Evolutionary conservation across 2,329 filamentous ascomycete genomes (phyloP).

Genomic region (Hypoxylon sp.): DNA sequence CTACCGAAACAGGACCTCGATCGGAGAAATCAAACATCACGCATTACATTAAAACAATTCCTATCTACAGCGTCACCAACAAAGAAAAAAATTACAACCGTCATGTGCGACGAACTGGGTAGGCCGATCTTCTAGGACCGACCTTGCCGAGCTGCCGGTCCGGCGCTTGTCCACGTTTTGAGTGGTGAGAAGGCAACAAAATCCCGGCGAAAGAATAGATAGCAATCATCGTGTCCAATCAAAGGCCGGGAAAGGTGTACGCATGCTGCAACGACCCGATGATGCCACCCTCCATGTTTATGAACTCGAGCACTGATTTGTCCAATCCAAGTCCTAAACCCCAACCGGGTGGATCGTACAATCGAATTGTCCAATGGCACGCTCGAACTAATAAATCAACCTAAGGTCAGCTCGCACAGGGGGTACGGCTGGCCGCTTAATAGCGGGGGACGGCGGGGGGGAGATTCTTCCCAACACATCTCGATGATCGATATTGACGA

Average conservation of each 20-base stretch:
- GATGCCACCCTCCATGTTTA: slow-evolving; percentile 11
- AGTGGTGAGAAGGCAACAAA: slow-evolving; percentile 9
- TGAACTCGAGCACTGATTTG: slow-evolving; percentile 21
- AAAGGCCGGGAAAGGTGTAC: no score
- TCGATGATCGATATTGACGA: no score
- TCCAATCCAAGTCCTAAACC: background rate
- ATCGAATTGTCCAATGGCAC: slow-evolving; percentile 6
- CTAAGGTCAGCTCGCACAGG: no score
- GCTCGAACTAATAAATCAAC: background rate
- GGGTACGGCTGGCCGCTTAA: no score
- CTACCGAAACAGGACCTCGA: background rate
- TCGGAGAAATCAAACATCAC: no score
- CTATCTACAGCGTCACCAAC: slow-evolving; percentile 15
- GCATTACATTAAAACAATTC: no score
- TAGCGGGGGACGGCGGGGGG: no score
- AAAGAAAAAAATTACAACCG: slow-evolving; percentile 20
- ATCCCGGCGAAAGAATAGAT: slow-evolving; percentile 7
- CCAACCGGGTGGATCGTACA: slow-evolving; percentile 10
- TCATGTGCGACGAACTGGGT: slow-evolving; percentile 12
- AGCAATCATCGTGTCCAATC: slow-evolving; percentile 29
- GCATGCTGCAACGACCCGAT: no score
- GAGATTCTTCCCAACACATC: no score
- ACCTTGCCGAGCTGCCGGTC: slow-evolving; percentile 14
- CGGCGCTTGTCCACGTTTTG: background rate
- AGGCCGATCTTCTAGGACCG: slow-evolving; percentile 33